Evolutionary conservation across 2,329 filamentous ascomycete species (phyloP).

Genomic region (Colletotrichum siamense): DNA sequence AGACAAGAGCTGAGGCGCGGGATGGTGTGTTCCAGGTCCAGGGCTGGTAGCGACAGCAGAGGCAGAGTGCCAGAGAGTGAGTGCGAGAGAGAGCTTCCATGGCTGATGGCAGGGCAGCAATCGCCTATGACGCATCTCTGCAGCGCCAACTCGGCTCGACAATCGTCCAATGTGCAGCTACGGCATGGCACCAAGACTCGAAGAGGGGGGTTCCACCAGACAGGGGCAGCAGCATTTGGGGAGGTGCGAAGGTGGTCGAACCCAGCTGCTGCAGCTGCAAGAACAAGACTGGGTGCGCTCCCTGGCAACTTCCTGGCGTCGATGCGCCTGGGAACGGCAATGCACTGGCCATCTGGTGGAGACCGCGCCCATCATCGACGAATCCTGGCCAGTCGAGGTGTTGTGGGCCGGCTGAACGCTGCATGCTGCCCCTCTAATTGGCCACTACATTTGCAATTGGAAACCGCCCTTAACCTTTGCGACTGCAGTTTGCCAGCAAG

Average conservation of each 20-base stretch:
- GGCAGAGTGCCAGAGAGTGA: not conserved
- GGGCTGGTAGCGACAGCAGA: not conserved
- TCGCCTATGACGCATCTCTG: constrained; percentile 5
- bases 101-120: not conserved
- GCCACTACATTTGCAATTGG: not conserved
- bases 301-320: constrained; percentile 9
- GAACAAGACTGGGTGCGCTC: not conserved
- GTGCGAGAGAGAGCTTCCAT: not conserved
- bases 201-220: not conserved
- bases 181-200: not conserved
- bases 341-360: constrained; percentile 1
- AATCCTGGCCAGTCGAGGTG: constrained; percentile 6
- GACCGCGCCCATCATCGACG: not conserved
- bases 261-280: not conserved
- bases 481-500: not conserved
- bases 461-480: not conserved
- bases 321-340: constrained; percentile 13
- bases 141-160: constrained; percentile 5
- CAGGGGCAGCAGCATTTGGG: not conserved
- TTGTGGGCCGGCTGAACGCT: constrained; percentile 4
- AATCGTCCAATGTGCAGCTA: not conserved
- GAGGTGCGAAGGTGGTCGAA: not conserved
- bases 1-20: not conserved
- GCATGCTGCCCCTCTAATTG: not conserved
- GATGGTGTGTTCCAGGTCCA: constrained; percentile 7